A percentile compares a stretch with the other conserved stretches of the same genome.
Conservation (phyloP, 352 stramenopile species). For the Pythium aphanidermatum region DNA sequence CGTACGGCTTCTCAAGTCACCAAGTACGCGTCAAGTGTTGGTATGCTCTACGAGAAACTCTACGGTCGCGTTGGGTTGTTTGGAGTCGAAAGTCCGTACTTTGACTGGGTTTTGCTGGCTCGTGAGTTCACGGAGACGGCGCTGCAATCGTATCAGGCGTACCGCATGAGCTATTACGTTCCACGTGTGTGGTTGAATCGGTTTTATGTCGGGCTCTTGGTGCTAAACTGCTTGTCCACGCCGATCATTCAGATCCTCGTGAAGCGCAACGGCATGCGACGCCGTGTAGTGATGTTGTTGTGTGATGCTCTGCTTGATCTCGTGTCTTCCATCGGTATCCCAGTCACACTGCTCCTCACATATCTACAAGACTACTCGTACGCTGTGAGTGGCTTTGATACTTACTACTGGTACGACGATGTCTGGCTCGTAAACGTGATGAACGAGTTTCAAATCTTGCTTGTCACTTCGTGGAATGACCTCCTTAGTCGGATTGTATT, state of each 20-base stretch:
- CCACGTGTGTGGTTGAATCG: constrained; percentile 16
- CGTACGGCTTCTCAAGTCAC: not conserved
- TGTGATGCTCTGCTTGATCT: constrained; percentile 7
- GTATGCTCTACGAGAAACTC: not conserved
- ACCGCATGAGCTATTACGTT: constrained; percentile 26
- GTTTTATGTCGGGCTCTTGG: constrained; percentile 20
- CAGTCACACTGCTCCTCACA: not conserved
- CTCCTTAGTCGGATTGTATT: constrained; percentile 19
- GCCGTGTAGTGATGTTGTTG: constrained; percentile 1
- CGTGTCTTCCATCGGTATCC: constrained; percentile 5
- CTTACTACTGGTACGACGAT: constrained; percentile 11
- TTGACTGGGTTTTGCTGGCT: constrained; percentile 5
- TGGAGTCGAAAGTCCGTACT: constrained; percentile 23
- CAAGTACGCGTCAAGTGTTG: no score
- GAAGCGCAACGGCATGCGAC: not conserved
- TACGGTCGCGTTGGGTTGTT: constrained; percentile 3
- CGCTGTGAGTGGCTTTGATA: not conserved
- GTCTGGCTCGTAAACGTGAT: constrained; percentile 16
- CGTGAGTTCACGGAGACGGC: constrained; percentile 22
- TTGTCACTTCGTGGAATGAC: constrained; percentile 25
- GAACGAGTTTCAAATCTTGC: constrained; percentile 28
- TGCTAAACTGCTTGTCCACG: constrained; percentile 5
- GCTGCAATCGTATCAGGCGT: constrained; percentile 29
- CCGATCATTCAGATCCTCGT: constrained; percentile 1
- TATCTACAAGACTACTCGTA: constrained; percentile 10